Conservation (phyloP, 2,329 filamentous ascomycete genomes). For the Alternaria infectoria region DNA sequence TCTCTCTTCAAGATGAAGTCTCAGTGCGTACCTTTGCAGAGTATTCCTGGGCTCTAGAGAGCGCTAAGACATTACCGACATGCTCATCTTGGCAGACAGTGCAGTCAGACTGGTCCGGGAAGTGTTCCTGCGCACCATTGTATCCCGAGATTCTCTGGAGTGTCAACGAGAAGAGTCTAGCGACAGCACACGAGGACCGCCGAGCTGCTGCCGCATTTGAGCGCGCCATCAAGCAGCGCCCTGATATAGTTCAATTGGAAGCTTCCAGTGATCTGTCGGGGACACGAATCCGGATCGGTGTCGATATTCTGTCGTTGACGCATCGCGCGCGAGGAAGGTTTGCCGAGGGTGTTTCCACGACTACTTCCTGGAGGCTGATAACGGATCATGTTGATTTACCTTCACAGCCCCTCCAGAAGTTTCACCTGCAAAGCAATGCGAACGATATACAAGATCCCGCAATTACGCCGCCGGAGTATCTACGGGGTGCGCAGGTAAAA, state of each 20-base stretch:
- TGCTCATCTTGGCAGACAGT: conserved; percentile 30
- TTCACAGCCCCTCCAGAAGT: conserved; percentile 46
- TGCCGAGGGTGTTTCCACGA: conserved; percentile 22
- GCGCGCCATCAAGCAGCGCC: conserved; percentile 56
- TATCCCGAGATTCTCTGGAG: conserved; percentile 36
- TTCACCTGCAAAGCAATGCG: conserved; percentile 54
- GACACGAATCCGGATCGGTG: conserved; percentile 48
- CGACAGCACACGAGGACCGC: conserved; percentile 44
- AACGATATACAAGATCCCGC: conserved; percentile 26
- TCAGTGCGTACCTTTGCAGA: conserved; percentile 7
- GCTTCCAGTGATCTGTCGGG: conserved; percentile 25
- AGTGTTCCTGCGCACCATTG: conserved; percentile 35
- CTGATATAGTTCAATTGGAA: conserved; percentile 34
- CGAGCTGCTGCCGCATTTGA: conserved; percentile 60
- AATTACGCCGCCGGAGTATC: conserved; percentile 39
- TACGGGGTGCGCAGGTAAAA: conserved; percentile 61
- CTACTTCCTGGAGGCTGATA: conserved; percentile 54
- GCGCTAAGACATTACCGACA: conserved; percentile 17
- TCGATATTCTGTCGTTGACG: conserved; percentile 51
- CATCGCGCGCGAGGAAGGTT: conserved; percentile 44
- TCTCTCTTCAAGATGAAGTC: conserved; percentile 13
- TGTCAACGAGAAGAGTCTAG: conserved; percentile 17
- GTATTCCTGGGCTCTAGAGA: conserved; percentile 32
- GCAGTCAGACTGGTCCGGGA: not conserved
- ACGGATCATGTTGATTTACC: conserved; percentile 52